Evolutionary conservation across 192 early-diverging fungal species (phyloP).

Genomic region (Coemansia sp.): DNA sequence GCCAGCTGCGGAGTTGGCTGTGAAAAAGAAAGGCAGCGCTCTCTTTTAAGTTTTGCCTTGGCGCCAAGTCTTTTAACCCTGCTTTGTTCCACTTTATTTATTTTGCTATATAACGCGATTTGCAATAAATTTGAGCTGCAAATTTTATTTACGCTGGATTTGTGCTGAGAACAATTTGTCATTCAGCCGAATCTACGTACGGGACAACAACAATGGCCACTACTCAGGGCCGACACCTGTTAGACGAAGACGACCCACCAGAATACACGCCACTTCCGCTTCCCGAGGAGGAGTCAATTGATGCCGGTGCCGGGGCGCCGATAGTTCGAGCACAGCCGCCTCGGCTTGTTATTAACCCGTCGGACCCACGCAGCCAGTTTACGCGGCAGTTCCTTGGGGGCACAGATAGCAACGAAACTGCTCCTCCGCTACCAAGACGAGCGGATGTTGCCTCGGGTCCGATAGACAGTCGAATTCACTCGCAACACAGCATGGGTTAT

Average conservation of each 20-base stretch:
- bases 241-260: constrained; percentile 28
- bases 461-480: constrained; percentile 24
- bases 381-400: constrained; percentile 21
- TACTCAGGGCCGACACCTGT: constrained; percentile 3
- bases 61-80: not conserved
- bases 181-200: not conserved
- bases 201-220: not conserved
- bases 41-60: not conserved
- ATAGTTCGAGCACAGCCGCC: constrained; percentile 41
- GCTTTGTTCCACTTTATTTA: not conserved
- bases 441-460: constrained; percentile 27
- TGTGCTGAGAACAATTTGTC: not conserved
- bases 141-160: not conserved
- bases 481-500: constrained; percentile 26
- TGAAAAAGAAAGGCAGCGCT: not conserved
- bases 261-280: constrained; percentile 43
- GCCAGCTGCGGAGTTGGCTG: not conserved
- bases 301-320: constrained; percentile 48
- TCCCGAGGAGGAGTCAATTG: constrained; percentile 42
- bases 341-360: constrained; percentile 44
- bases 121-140: not conserved
- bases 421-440: constrained; percentile 21
- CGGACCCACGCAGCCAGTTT: constrained; percentile 47
- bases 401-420: constrained; percentile 5
- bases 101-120: not conserved